A percentile compares a stretch with the other conserved stretches of the same genome.
phyloP scores from a whole-genome alignment of 1,139 yeast species.

The Trichomonascaceae sp. region DNA sequence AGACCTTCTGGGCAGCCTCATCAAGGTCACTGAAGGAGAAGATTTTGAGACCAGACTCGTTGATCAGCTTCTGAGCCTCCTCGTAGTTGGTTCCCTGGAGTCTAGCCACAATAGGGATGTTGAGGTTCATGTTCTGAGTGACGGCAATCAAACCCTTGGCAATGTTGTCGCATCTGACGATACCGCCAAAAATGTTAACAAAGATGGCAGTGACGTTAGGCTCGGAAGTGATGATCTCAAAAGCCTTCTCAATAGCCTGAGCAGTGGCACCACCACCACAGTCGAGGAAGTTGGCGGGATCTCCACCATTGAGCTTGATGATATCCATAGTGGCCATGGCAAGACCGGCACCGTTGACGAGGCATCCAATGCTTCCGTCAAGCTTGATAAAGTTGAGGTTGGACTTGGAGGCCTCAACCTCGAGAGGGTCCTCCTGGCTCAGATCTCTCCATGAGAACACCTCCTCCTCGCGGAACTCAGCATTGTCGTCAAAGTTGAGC shows the following conservation, averaged over 20 bases:
- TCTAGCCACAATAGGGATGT: slow-evolving; percentile 93
- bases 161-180: slow-evolving; percentile 96
- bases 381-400: slow-evolving; percentile 94
- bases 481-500: slow-evolving; percentile 95
- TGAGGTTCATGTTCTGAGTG: slow-evolving; percentile 76
- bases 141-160: slow-evolving; percentile 96
- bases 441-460: slow-evolving; percentile 94
- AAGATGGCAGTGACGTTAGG: slow-evolving; percentile 87
- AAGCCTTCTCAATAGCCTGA: slow-evolving; percentile 93
- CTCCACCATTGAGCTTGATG: slow-evolving; percentile 95
- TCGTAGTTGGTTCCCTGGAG: slow-evolving; percentile 95
- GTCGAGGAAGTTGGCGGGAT: slow-evolving; percentile 97
- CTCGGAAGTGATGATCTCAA: slow-evolving; percentile 84
- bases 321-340: slow-evolving; percentile 99
- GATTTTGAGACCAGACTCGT: slow-evolving; percentile 85
- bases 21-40: slow-evolving; percentile 87
- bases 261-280: slow-evolving; percentile 99
- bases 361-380: slow-evolving; percentile 96
- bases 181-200: slow-evolving; percentile 98
- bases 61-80: slow-evolving; percentile 76
- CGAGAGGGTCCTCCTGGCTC: slow-evolving; percentile 97
- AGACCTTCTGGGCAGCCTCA: slow-evolving; percentile 95
- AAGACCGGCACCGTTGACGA: slow-evolving; percentile 98
- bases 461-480: slow-evolving; percentile 88
- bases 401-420: slow-evolving; percentile 79